A percentile compares a stretch with the other conserved stretches of the same genome.
phyloP scores from a whole-genome alignment of 1,284 basidiomycete species.

The Phenoliferia sp. region DNA sequence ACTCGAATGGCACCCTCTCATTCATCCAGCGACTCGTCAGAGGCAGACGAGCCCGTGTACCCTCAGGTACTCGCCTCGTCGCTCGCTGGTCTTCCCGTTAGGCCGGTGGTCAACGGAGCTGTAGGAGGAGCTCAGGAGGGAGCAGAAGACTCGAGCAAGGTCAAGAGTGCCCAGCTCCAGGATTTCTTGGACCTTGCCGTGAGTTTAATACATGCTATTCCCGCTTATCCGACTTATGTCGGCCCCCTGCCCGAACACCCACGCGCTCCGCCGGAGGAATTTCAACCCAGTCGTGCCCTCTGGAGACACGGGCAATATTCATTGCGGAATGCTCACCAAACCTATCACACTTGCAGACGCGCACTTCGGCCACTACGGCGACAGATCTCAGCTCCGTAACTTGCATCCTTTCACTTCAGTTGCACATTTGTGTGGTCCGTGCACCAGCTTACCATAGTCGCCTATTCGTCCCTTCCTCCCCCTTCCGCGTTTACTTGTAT shows the following conservation, averaged over 20 bases:
- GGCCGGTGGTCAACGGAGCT: conserved; percentile 1
- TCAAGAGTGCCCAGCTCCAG: conserved; percentile 7
- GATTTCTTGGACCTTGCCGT: conserved; percentile 16
- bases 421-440: background rate
- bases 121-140: background rate
- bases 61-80: conserved; percentile 20
- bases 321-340: background rate
- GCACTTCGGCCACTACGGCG: background rate
- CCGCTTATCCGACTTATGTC: background rate
- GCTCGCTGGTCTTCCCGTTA: conserved; percentile 24
- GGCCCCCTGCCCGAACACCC: background rate
- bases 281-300: background rate
- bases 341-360: background rate
- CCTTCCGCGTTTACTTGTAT: background rate
- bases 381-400: background rate
- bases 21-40: conserved; percentile 16
- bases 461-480: background rate
- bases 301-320: background rate
- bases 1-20: conserved; percentile 14
- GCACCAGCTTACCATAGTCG: background rate
- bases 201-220: background rate
- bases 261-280: conserved; percentile 5
- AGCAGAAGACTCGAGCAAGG: background rate
- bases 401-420: background rate
- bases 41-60: conserved; percentile 3